Evolutionary conservation across 257 asterid species (phyloP), one percentile per base, ranked within the genome.

Genomic region (Solanum pinnatisectum): DNA sequence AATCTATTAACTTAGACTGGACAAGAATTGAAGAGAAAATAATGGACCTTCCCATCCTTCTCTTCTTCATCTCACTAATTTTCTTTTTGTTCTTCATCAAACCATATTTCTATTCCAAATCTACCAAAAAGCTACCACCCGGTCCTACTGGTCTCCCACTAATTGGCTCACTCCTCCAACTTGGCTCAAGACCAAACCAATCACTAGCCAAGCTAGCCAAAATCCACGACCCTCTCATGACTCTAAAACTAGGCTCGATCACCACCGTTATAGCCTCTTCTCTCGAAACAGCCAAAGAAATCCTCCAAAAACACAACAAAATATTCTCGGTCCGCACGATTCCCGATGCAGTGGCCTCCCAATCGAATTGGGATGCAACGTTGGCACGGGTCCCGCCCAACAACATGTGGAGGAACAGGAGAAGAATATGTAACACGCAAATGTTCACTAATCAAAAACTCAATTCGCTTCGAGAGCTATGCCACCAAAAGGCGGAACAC

Each of bases 221-320:
- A 23, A 40, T 8, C 10, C 39, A 87, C 15, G 86, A 86, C 39
- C 86, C 89, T 3, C 81, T 87, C 86, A 87, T 87, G 86, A 77
- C 89, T 39, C 1, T 78, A 3, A 46, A 77, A 87, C 89, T 87
- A 23, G 81, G 89, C 23, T 78, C 35, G 1, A 27, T 87, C 86
- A 87, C 79, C 9, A 87, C 86, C 27, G 30, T 87, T 39, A 30
- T 77, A 3, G 85, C 59, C 12, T 59, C 88, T 7, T 87, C 79
- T 0, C 10, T 86, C 3, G 79, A 60, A 23, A 25, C 35, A 40
- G 81, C 86, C 14, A 87, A 60, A 87, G 68, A 87, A 6, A 87
- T 78, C 15, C 86, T 77, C 30, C 89, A 60, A 11, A 87, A 77
- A 67, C 63, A 40, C 37, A 86, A 40, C 32, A 52, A 87, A 49